Conservation (phyloP, 2,329 filamentous ascomycete species). For the Scedosporium boydii region DNA sequence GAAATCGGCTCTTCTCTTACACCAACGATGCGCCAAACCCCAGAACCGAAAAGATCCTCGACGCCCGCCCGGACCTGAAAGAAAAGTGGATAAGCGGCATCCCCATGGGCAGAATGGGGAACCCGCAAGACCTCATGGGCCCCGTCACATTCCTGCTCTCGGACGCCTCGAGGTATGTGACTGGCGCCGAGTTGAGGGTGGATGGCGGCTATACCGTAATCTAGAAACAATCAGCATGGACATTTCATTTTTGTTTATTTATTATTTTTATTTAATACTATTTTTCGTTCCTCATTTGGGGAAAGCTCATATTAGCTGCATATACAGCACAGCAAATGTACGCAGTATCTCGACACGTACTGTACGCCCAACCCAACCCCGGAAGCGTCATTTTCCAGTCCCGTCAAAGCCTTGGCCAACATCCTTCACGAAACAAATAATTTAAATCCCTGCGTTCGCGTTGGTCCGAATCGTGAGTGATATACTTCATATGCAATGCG, state of each 20-base stretch:
- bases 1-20: slow-evolving; percentile 5
- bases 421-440: no score
- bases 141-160: slow-evolving; percentile 80
- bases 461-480: neutral
- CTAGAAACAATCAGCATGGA: neutral
- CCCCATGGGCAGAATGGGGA: slow-evolving; percentile 87
- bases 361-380: no score
- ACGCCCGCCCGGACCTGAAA: slow-evolving; percentile 84
- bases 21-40: neutral
- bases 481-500: neutral
- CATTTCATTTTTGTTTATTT: no score
- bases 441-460: neutral
- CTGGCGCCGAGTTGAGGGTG: slow-evolving; percentile 66
- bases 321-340: no score
- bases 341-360: no score
- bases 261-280: neutral
- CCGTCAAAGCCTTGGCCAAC: no score
- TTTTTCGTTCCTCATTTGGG: neutral
- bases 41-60: slow-evolving; percentile 87
- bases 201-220: slow-evolving; percentile 78
- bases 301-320: no score
- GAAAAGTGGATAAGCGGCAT: slow-evolving; percentile 88
- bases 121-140: slow-evolving; percentile 86
- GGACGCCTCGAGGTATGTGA: slow-evolving; percentile 66
- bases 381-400: no score